A percentile compares a stretch with the other conserved stretches of the same genome.
These are phyloP conservation scores for Apodospora peruviana DNA, from an alignment of 495 filamentous ascomycete genomes.

Conservation along the genomic window DNA sequence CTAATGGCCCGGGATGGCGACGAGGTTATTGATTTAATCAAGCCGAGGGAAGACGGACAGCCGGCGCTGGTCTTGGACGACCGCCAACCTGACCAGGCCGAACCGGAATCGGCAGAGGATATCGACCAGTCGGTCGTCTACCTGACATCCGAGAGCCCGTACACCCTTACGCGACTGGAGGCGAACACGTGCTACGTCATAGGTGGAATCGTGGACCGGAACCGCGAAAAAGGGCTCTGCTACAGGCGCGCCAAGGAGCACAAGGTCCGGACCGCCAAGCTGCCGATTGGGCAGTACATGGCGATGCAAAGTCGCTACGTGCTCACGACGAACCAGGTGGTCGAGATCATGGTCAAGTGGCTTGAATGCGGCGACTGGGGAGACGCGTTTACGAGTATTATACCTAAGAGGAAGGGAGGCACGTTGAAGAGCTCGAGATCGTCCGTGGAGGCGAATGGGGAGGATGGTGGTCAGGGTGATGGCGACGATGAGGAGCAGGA, in stretches of 20 bases:
- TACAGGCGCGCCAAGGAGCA: constrained; percentile 70
- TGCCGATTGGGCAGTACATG: constrained; percentile 91
- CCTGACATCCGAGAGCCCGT: constrained; percentile 76
- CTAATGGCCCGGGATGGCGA: constrained; percentile 52
- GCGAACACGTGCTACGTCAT: constrained; percentile 88
- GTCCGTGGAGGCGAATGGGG: constrained; percentile 20
- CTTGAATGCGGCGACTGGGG: constrained; percentile 86
- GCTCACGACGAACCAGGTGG: constrained; percentile 87
- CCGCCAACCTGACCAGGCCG: constrained; percentile 13
- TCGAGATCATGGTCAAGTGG: constrained; percentile 94
- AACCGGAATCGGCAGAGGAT: constrained; percentile 17
- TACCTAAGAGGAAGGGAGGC: constrained; percentile 81
- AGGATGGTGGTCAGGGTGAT: constrained; percentile 9
- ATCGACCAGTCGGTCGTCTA: constrained; percentile 61
- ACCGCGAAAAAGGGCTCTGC: constrained; percentile 89
- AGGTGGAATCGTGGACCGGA: constrained; percentile 91
- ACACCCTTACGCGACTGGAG: constrained; percentile 73
- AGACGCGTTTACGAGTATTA: constrained; percentile 75
- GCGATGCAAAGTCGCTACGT: constrained; percentile 79
- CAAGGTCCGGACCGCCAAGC: constrained; percentile 77
- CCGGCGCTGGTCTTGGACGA: constrained; percentile 16
- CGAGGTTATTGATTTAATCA: constrained; percentile 49
- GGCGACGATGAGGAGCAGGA: neutral
- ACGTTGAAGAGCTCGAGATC: constrained; percentile 36
- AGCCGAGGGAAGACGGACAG: constrained; percentile 33